Percentiles rank a stretch among this genome's conserved stretches.
phyloP scores from a whole-genome alignment of 495 filamentous ascomycete genomes.

The Entonaema liquescens region DNA sequence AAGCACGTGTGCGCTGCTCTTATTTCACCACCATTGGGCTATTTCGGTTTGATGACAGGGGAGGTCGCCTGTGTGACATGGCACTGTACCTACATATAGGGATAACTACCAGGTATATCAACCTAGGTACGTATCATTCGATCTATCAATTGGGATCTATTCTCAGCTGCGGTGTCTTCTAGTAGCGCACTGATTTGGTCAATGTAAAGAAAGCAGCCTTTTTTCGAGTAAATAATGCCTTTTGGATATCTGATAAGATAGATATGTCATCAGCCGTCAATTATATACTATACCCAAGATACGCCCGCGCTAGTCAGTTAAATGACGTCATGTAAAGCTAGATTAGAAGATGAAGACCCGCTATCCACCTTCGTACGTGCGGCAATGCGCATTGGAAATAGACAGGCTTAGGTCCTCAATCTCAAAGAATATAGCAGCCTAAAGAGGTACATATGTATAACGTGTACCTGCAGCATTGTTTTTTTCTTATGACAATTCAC shows the following conservation, averaged over 20 bases:
- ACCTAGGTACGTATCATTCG: background rate
- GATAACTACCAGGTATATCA: background rate
- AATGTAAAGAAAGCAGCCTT: background rate
- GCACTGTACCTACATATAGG: constrained; percentile 7
- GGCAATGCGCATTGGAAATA: background rate
- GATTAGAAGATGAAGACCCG: background rate
- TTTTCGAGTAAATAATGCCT: background rate
- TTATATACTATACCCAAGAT: background rate
- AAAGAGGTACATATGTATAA: background rate
- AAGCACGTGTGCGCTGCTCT: constrained; percentile 1
- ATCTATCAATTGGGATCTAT: background rate
- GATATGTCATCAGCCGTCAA: too few species aligned
- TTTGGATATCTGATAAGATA: too few species aligned
- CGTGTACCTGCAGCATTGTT: background rate
- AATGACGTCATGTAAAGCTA: background rate
- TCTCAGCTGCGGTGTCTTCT: background rate
- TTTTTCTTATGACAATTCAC: background rate
- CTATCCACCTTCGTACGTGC: constrained; percentile 2
- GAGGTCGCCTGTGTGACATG: constrained; percentile 28
- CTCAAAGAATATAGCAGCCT: background rate
- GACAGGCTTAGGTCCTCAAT: background rate
- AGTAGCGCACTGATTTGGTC: background rate
- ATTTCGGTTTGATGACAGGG: background rate
- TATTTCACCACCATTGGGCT: background rate
- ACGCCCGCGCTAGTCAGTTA: background rate